Conservation (phyloP, 768 basidiomycete species). For the Chalciporus pseudorubinellus region DNA sequence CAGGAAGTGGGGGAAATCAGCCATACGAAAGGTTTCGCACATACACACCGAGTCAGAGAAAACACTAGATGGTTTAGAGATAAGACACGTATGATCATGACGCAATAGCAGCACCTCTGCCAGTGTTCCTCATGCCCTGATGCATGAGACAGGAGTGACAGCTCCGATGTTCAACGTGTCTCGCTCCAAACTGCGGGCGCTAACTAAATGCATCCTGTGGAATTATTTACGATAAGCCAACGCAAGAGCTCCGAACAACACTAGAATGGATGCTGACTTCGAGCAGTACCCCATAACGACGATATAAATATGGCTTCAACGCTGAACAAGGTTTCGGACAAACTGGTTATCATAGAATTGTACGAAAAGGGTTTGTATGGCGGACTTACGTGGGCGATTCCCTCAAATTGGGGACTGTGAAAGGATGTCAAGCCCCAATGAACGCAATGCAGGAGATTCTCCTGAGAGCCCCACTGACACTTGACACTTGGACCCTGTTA, state of each 20-base stretch:
- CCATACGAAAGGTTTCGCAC: conserved; percentile 4
- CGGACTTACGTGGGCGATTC: conserved; percentile 21
- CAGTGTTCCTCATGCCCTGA: too few relatives aligned
- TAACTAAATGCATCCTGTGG: background rate
- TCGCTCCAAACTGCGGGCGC: background rate
- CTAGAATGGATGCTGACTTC: conserved; percentile 1
- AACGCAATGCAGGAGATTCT: conserved; percentile 7
- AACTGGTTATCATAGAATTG: conserved; percentile 12
- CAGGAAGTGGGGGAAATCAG: conserved; percentile 8
- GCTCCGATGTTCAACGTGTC: background rate
- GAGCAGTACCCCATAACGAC: conserved; percentile 16
- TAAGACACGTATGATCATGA: background rate
- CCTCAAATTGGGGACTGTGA: conserved; percentile 17
- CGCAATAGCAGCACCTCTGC: too few relatives aligned
- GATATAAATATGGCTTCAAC: conserved; percentile 10
- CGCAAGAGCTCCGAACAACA: background rate
- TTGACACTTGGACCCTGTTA: conserved; percentile 27
- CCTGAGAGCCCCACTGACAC: conserved; percentile 8
- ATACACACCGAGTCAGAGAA: background rate
- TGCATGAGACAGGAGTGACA: too few relatives aligned
- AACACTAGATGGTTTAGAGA: background rate
- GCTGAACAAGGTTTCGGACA: background rate
- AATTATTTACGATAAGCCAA: background rate
- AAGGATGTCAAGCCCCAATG: conserved; percentile 29
- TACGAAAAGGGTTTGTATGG: conserved; percentile 9